phyloP scores from a whole-genome alignment of 2,329 filamentous ascomycete genomes.

The Fusarium burgessii region DNA sequence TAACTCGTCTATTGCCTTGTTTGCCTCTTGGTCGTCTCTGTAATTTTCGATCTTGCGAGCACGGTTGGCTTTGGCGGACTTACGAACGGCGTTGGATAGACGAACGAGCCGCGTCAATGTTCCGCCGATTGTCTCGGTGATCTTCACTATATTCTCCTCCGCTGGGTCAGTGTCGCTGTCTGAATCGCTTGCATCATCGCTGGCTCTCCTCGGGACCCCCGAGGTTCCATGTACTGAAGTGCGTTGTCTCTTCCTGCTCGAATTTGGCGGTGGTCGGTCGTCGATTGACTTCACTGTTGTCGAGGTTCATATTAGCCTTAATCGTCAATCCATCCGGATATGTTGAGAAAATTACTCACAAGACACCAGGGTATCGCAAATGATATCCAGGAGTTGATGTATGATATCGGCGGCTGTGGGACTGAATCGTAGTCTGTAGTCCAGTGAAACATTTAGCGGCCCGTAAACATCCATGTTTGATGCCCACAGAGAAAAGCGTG shows the following conservation, averaged over 20 bases:
- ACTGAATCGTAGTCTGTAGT: background rate
- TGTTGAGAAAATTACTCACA: too few species aligned
- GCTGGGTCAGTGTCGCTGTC: background rate
- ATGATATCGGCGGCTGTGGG: background rate
- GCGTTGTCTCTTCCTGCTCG: background rate
- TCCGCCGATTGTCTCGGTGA: background rate
- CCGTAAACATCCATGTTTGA: constrained; percentile 8
- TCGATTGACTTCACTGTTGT: background rate
- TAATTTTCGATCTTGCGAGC: background rate
- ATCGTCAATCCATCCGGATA: too few species aligned
- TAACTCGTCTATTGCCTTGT: background rate
- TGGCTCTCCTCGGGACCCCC: rapidly evolving
- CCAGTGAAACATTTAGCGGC: background rate
- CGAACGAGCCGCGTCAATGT: background rate
- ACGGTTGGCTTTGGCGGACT: background rate
- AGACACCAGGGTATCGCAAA: background rate
- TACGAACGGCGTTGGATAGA: background rate
- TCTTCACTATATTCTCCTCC: background rate
- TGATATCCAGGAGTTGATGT: background rate
- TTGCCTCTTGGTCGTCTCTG: background rate
- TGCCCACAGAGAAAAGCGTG: background rate
- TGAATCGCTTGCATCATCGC: background rate
- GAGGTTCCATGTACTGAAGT: background rate
- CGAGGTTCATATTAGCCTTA: background rate
- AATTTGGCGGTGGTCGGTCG: background rate